A percentile compares a stretch with the other conserved stretches of the same genome.
phyloP scores from a whole-genome alignment of 1,284 basidiomycete species.

The Abortiporus biennis region DNA sequence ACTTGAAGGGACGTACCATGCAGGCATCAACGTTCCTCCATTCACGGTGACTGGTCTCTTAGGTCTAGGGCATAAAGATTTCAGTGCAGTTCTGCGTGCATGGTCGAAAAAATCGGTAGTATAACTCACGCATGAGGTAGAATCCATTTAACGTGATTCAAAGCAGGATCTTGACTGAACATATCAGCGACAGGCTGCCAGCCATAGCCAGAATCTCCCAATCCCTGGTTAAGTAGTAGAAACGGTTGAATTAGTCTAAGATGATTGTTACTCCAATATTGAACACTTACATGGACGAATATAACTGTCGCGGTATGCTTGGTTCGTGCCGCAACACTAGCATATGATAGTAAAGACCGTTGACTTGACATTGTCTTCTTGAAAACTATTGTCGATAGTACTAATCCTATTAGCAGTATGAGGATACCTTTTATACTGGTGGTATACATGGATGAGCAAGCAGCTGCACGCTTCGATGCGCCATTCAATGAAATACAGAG shows the following conservation, averaged over 20 bases:
- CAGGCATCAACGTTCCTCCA: conserved; percentile 55
- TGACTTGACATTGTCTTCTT: no score
- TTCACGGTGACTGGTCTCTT: conserved; percentile 55
- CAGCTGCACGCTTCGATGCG: no score
- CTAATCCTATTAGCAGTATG: no score
- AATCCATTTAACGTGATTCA: conserved; percentile 75
- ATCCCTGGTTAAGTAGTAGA: conserved; percentile 36
- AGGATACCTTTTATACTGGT: no score
- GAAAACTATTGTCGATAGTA: no score
- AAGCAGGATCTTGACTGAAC: conserved; percentile 35
- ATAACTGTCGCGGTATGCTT: conserved; percentile 80
- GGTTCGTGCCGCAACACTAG: conserved; percentile 40
- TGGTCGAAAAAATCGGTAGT: neutral
- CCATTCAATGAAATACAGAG: no score
- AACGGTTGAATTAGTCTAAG: neutral
- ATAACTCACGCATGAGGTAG: conserved; percentile 60
- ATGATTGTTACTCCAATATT: neutral
- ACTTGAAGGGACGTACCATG: conserved; percentile 46
- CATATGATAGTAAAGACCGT: no score
- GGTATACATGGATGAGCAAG: no score
- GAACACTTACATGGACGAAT: conserved; percentile 67
- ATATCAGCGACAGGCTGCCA: conserved; percentile 72
- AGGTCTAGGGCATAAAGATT: conserved; percentile 35
- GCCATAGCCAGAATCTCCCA: conserved; percentile 69
- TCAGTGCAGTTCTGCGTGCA: neutral